Conservation (phyloP, 345 rosid species). For the Aquilaria malaccensis region DNA sequence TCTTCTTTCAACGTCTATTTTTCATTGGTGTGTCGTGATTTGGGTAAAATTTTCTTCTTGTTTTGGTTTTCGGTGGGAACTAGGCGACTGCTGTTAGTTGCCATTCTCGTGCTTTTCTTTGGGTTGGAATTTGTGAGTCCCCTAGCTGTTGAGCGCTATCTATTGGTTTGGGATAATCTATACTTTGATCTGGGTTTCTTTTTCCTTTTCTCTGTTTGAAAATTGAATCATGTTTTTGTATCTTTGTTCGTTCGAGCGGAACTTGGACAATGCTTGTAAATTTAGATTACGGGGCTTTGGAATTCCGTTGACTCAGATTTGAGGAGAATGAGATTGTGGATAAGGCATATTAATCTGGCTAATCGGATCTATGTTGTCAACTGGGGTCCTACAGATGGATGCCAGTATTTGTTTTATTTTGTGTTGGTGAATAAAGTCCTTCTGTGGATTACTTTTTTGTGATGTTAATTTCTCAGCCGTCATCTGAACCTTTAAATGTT, state of each 20-base stretch:
- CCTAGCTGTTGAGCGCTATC: slow-evolving; percentile 13
- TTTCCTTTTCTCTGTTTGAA: background rate
- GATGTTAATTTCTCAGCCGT: background rate
- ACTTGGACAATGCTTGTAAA: background rate
- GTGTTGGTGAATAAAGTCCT: background rate
- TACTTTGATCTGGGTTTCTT: slow-evolving; percentile 14
- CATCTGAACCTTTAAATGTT: background rate
- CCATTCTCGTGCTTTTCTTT: slow-evolving; percentile 1
- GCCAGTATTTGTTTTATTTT: too few relatives aligned
- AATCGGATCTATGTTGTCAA: too few relatives aligned
- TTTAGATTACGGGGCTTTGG: background rate
- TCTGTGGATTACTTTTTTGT: background rate
- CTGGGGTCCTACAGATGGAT: too few relatives aligned
- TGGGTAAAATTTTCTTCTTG: background rate
- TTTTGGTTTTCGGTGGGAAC: slow-evolving; percentile 11
- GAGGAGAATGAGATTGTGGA: too few relatives aligned
- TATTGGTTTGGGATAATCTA: slow-evolving; percentile 6
- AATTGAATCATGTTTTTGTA: slow-evolving; percentile 3
- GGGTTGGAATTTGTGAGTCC: slow-evolving; percentile 5
- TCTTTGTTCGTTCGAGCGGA: background rate
- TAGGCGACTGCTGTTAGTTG: slow-evolving; percentile 8
- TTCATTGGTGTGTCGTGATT: background rate
- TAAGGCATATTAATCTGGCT: too few relatives aligned
- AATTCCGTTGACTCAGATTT: too few relatives aligned
- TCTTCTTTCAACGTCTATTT: background rate